Percentiles rank a stretch among this genome's conserved stretches.
These are phyloP conservation scores for Blastomyces percursus DNA, from an alignment of 2,329 filamentous ascomycete genomes.

Conservation along the genomic window DNA sequence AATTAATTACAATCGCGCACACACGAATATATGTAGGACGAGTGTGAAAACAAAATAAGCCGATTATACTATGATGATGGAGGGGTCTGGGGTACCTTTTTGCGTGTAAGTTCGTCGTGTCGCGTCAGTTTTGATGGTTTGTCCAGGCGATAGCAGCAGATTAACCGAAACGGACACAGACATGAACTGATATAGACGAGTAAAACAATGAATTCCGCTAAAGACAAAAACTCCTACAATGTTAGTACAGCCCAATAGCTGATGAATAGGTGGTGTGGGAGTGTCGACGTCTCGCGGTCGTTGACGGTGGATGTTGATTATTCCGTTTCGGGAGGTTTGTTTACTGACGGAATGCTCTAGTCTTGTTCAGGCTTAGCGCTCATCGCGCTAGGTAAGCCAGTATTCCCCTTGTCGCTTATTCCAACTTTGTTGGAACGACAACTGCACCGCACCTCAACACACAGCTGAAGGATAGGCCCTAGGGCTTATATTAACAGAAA, in stretches of 20 bases:
- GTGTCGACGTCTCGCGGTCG: neutral
- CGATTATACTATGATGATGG: neutral
- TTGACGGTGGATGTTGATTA: neutral
- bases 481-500: neutral
- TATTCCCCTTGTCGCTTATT: no score
- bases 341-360: neutral
- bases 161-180: neutral
- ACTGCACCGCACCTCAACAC: neutral
- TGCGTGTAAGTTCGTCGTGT: neutral
- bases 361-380: neutral
- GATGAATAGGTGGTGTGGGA: neutral
- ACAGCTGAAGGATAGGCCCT: neutral
- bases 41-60: neutral
- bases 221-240: slow-evolving; percentile 3
- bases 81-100: neutral
- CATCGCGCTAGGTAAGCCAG: no score
- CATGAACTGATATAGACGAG: neutral
- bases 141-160: neutral
- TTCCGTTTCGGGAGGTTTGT: slow-evolving; percentile 2
- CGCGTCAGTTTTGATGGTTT: slow-evolving; percentile 1
- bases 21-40: neutral
- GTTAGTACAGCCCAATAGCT: slow-evolving; percentile 5
- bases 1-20: neutral
- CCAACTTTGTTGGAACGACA: no score
- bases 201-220: slow-evolving; percentile 1